These are phyloP conservation scores for Xylaria sp. DNA, from an alignment of 2,329 filamentous ascomycete species.

Conservation along the genomic window DNA sequence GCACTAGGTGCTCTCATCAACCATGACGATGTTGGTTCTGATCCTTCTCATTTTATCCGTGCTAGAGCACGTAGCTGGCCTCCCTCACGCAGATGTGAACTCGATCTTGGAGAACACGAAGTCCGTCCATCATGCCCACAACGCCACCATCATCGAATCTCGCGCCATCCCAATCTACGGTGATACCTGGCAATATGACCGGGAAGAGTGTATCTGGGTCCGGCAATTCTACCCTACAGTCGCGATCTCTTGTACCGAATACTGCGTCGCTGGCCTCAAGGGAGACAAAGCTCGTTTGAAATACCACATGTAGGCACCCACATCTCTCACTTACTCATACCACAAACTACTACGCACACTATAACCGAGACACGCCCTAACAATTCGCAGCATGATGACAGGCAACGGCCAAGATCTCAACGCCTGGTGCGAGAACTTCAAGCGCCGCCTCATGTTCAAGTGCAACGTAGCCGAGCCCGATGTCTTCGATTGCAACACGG, in stretches of 20 bases:
- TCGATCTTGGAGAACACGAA: neutral
- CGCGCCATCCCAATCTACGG: slow-evolving; percentile 9
- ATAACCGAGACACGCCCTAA: neutral
- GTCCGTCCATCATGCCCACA: neutral
- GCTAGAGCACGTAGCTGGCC: neutral
- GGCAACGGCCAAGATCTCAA: slow-evolving; percentile 34
- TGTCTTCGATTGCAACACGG: slow-evolving; percentile 20
- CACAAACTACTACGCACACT: neutral
- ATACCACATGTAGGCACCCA: slow-evolving; percentile 39
- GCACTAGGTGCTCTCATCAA: neutral
- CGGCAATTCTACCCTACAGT: slow-evolving; percentile 28
- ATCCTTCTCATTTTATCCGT: slow-evolving; percentile 2
- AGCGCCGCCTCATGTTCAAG: slow-evolving; percentile 21
- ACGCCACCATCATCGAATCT: neutral
- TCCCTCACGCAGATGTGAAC: slow-evolving; percentile 13
- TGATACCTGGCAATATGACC: slow-evolving; percentile 33
- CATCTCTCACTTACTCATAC: neutral
- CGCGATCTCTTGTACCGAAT: slow-evolving; percentile 38
- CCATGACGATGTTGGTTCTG: neutral
- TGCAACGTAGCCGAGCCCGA: slow-evolving; percentile 13
- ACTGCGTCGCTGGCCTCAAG: slow-evolving; percentile 31
- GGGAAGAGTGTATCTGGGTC: slow-evolving; percentile 30
- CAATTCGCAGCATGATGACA: slow-evolving; percentile 31
- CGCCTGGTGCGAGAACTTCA: slow-evolving; percentile 38
- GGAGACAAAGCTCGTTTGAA: slow-evolving; percentile 27